Conservation (phyloP, 169 alveolate genomes). For the Plasmodium sp. region DNA sequence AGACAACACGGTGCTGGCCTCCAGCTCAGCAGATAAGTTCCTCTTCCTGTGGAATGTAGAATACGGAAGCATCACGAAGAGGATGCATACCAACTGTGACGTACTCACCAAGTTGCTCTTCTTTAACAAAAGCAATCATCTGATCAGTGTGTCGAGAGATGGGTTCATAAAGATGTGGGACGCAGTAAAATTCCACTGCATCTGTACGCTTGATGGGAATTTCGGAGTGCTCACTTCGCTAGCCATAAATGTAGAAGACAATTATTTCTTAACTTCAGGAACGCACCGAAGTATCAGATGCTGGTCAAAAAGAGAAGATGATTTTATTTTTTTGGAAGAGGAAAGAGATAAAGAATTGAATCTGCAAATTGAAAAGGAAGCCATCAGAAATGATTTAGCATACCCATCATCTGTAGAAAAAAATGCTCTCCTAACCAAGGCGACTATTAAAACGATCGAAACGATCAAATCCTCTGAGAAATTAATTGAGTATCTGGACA, state of each 20-base stretch:
- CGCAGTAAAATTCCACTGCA: slow-evolving; percentile 80
- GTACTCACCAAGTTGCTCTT: slow-evolving; percentile 51
- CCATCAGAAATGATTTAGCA: slow-evolving; percentile 80
- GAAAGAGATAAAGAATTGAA: slow-evolving; percentile 89
- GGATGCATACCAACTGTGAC: slow-evolving; percentile 80
- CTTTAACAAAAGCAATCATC: slow-evolving; percentile 61
- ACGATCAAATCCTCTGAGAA: slow-evolving; percentile 86
- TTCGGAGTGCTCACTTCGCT: slow-evolving; percentile 73
- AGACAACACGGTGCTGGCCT: slow-evolving; percentile 87
- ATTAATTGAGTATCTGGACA: slow-evolving; percentile 79
- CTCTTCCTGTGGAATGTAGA: slow-evolving; percentile 91
- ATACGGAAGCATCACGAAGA: slow-evolving; percentile 86
- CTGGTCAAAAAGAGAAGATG: slow-evolving; percentile 86
- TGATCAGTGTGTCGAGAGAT: slow-evolving; percentile 82
- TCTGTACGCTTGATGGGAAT: slow-evolving; percentile 79
- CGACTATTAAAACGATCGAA: slow-evolving; percentile 86
- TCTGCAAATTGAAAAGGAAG: slow-evolving; percentile 87
- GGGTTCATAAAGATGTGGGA: slow-evolving; percentile 87
- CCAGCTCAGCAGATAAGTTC: slow-evolving; percentile 88
- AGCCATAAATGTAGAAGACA: slow-evolving; percentile 74
- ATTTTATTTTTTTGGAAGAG: slow-evolving; percentile 83
- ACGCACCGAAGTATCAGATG: slow-evolving; percentile 83
- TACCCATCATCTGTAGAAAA: slow-evolving; percentile 82
- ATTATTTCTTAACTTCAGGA: slow-evolving; percentile 78
- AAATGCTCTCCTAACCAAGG: slow-evolving; percentile 80